Base-by-base conservation (phyloP, 495 filamentous ascomycete species). In the Xylaria sp. region DNA sequence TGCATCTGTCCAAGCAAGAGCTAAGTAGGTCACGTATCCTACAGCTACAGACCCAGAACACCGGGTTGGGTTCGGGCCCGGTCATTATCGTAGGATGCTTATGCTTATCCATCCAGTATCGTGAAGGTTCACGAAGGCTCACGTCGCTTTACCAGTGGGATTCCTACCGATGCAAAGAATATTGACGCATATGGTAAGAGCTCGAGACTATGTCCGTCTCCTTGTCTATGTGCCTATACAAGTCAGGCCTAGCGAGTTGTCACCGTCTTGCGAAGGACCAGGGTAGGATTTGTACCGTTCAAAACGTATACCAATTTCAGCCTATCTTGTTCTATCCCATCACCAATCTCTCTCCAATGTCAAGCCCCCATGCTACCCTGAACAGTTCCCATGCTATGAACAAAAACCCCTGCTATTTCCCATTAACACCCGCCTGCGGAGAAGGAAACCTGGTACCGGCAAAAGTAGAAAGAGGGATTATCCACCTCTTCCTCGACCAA, bases 381-480 rank as follows among this genome's bases (percentile, higher is more conserved):
- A 46, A 7, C 40, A 15, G 7, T 3, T 33, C 43, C 26, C 14
- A 65, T 65, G 43, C 62, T 66, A 35, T 67, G 24, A 55, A 35
- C 31, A 65, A 50, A 31, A 31, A 2, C 24, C 43, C 44, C 43
- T 67, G 35, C 48, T 41, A 67, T 67, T 67, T 53, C 48, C 64
- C 46, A 53, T 24, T 29, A 35, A 41, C 48, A 55, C 31, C 64
- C 64, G 64, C 64, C 64, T 55, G 64, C 48, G 64, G 64, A 67
- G 64, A 67, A 55, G 48, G 48, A 55, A 67, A 67, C 64, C 64
- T 43, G 53, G 64, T 29, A 67, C 64, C 48, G 48, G 48, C n/a
- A 67, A 55, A 67, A 24, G 46, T 33, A 67, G 48, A 55, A 67
- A 55, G 48, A 55, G 21, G 21, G 14, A 43, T 29, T 43, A 55